Evolutionary conservation across 2,329 filamentous ascomycete species (phyloP), one percentile per base, ranked within the genome.

Genomic region (Aspergillus fructus): DNA sequence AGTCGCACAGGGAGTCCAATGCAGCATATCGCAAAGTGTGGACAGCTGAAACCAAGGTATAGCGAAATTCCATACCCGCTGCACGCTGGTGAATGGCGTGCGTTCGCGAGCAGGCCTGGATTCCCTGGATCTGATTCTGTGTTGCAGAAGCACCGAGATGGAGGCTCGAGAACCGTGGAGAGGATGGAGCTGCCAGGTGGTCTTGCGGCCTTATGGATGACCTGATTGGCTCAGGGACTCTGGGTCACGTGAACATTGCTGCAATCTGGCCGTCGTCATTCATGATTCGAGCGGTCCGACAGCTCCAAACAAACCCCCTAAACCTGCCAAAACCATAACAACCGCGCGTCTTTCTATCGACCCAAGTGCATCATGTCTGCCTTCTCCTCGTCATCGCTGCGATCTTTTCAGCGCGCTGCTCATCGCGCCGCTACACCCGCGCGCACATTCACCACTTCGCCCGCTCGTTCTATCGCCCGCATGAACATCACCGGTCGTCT

Each of bases 401-500:
- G 76, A 77, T 77, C 76, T 66, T 67, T 73, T 77, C 71, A 76
- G 76, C 71, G 77, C 79, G 72, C 77, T 74, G 70, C 76, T 62
- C 65, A 67, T 61, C 61, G 57, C 66, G 61, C 74, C 56, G 63
- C 77, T 61, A 63, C 69, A 57, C 67, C 78, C 62, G 72, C 81
- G 66, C 91, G 91, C 76, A 78, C 87, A 70, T 96, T 97, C 84
- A 91, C 86, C 79, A 86, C 87, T 66, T 78, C 86, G 41, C 75
- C 84, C 49, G 68, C 79, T 43, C 78, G 79, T 64, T 83, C 85
- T 61, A 70, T 94, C 64, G 90, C 94, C 66, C 89, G 88, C 76
- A 89, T 99, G 80, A 89, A 87, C 69, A 81, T 99, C 75, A 83
- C 97, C 66, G 94, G 94, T 71, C 89, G 92, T 75, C 86, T 99